These are phyloP conservation scores for Spizellomyces punctatus DNA, from an alignment of 192 early-diverging fungal species.

Conservation along the genomic window DNA sequence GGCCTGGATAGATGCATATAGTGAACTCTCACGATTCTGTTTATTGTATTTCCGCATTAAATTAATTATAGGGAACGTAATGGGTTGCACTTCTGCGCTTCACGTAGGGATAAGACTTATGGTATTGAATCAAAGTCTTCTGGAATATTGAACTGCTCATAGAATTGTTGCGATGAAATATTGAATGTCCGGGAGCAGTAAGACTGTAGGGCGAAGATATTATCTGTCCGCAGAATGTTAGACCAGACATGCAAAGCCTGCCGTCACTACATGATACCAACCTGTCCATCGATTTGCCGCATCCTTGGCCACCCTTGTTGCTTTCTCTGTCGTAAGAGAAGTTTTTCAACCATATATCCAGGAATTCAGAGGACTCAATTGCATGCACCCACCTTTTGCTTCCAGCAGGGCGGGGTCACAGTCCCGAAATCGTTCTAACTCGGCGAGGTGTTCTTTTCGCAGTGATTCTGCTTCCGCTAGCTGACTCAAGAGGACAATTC, in stretches of 20 bases:
- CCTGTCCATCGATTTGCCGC: constrained; percentile 88
- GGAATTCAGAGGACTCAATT: background rate
- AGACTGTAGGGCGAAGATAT: constrained; percentile 80
- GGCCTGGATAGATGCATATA: background rate
- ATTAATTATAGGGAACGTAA: too few species aligned
- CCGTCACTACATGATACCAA: constrained; percentile 19
- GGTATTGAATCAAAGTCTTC: constrained; percentile 71
- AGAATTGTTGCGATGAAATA: constrained; percentile 45
- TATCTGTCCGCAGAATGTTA: constrained; percentile 47
- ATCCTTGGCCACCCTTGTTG: constrained; percentile 60
- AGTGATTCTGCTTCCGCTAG: constrained; percentile 53
- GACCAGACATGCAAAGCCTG: constrained; percentile 2
- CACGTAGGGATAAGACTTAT: background rate
- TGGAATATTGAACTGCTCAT: constrained; percentile 69
- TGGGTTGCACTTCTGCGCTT: too few species aligned
- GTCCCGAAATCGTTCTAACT: constrained; percentile 71
- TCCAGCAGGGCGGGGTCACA: constrained; percentile 75
- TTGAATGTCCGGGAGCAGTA: constrained; percentile 73
- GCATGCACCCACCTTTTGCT: constrained; percentile 53
- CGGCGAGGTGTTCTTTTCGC: constrained; percentile 46
- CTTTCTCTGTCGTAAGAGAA: constrained; percentile 49
- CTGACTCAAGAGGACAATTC: constrained; percentile 51
- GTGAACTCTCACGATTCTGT: too few species aligned
- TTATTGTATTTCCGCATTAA: too few species aligned
- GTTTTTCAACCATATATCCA: background rate